phyloP scores from a whole-genome alignment of 257 asterid species.

The Fraxinus excelsior region DNA sequence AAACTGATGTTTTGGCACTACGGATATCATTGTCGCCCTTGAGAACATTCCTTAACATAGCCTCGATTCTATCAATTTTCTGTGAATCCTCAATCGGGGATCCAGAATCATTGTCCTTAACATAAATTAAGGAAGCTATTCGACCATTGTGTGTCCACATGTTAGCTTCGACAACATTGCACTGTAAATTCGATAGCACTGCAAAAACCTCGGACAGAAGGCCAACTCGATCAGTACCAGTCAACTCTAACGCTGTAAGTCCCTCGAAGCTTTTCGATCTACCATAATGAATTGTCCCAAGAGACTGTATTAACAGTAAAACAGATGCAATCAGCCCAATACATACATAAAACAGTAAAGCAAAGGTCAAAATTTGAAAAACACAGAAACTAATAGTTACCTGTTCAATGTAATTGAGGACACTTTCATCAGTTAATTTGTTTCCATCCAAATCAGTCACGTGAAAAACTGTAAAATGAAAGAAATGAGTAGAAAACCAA shows the following conservation, averaged over 20 bases:
- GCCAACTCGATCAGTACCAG: constrained; percentile 91
- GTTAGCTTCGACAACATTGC: constrained; percentile 81
- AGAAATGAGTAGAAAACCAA: constrained; percentile 16
- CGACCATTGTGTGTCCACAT: constrained; percentile 97
- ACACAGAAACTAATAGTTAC: constrained; percentile 36
- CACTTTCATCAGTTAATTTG: constrained; percentile 85
- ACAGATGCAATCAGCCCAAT: not conserved
- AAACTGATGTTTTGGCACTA: constrained; percentile 73
- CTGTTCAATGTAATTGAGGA: constrained; percentile 85
- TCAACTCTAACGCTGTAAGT: constrained; percentile 76
- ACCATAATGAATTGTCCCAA: constrained; percentile 66
- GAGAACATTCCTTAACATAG: constrained; percentile 71
- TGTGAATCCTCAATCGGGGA: constrained; percentile 64
- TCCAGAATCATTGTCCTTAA: constrained; percentile 73
- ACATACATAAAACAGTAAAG: not conserved
- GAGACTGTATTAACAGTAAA: constrained; percentile 56
- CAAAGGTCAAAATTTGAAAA: not conserved
- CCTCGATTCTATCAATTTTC: constrained; percentile 57
- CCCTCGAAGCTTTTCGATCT: constrained; percentile 66
- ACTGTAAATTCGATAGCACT: constrained; percentile 59
- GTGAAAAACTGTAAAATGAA: constrained; percentile 75
- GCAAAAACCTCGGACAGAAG: constrained; percentile 90
- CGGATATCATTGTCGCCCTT: constrained; percentile 87
- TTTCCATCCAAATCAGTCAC: constrained; percentile 90
- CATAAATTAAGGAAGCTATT: constrained; percentile 70